These are phyloP conservation scores for Babesia divergens DNA, from an alignment of 169 alveolate genomes.

Conservation along the genomic window DNA sequence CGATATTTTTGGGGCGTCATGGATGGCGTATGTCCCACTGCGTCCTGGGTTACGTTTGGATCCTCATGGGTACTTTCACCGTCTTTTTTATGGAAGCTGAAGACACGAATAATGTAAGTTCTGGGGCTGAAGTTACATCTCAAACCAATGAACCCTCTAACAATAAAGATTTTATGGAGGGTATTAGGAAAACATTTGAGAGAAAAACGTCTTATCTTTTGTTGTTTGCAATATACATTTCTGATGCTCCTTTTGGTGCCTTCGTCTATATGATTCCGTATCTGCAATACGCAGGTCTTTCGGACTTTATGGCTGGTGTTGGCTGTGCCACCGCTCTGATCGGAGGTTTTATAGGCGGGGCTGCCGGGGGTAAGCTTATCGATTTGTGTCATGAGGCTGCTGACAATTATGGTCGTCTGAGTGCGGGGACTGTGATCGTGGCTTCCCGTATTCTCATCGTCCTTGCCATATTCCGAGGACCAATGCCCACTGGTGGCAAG, in stretches of 20 bases:
- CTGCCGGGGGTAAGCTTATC: slow-evolving; percentile 83
- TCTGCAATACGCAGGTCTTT: slow-evolving; percentile 85
- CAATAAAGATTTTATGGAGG: too few species aligned
- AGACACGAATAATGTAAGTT: too few species aligned
- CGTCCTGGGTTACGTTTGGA: slow-evolving; percentile 10
- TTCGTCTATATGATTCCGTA: slow-evolving; percentile 84
- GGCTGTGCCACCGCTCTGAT: slow-evolving; percentile 78
- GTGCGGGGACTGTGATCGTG: slow-evolving; percentile 77
- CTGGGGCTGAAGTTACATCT: too few species aligned
- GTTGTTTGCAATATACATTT: slow-evolving; percentile 65
- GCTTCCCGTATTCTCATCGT: slow-evolving; percentile 69
- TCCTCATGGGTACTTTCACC: neutral
- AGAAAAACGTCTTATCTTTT: slow-evolving; percentile 30
- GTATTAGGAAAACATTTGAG: too few species aligned
- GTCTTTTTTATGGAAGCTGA: neutral
- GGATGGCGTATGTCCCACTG: slow-evolving; percentile 46
- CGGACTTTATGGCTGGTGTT: slow-evolving; percentile 82
- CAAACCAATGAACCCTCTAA: too few species aligned
- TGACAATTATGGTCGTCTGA: slow-evolving; percentile 83
- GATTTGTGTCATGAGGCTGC: slow-evolving; percentile 78
- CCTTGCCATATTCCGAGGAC: slow-evolving; percentile 69
- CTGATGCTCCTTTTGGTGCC: slow-evolving; percentile 89
- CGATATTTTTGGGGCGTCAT: neutral
- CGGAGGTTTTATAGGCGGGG: slow-evolving; percentile 89
- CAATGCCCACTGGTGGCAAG: slow-evolving; percentile 61